A percentile compares a stretch with the other conserved stretches of the same genome.
Evolutionary conservation across 2,329 filamentous ascomycete species (phyloP).

Genomic region (Arthrobotrys sphaeroides): DNA sequence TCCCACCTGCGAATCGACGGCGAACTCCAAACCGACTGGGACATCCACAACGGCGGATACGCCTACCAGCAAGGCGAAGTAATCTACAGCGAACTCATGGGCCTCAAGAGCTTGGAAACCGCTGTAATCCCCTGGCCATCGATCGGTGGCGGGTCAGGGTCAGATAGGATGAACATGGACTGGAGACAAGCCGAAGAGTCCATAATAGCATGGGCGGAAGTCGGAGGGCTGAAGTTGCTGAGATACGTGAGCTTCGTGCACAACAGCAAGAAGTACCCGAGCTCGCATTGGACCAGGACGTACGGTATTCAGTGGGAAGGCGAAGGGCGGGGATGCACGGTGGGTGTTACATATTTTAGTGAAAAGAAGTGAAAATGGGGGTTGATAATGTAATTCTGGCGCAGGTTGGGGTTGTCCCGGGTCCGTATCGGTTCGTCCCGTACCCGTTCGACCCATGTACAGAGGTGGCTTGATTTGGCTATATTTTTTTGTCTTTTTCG

Average conservation of each 20-base stretch:
- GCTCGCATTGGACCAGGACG: slow-evolving; percentile 3
- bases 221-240: background rate
- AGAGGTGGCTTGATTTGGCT: too few relatives aligned
- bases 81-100: background rate
- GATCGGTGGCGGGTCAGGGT: background rate
- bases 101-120: background rate
- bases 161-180: background rate
- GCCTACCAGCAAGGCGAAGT: slow-evolving; percentile 7
- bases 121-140: slow-evolving; percentile 5
- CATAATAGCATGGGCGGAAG: background rate
- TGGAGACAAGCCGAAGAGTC: background rate
- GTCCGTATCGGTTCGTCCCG: too few relatives aligned
- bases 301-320: slow-evolving; percentile 1
- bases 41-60: background rate
- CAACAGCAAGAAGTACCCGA: background rate
- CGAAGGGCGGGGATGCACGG: background rate
- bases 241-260: slow-evolving; percentile 9
- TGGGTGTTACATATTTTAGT: slow-evolving; percentile 9
- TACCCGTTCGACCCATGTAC: too few relatives aligned
- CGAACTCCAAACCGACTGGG: background rate
- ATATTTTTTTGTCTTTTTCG: too few relatives aligned
- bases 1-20: background rate
- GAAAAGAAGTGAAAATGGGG: background rate
- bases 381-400: too few relatives aligned
- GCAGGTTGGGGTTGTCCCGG: too few relatives aligned